phyloP scores from a whole-genome alignment of 1,284 basidiomycete genomes.

The Anthracocystis setariae region DNA sequence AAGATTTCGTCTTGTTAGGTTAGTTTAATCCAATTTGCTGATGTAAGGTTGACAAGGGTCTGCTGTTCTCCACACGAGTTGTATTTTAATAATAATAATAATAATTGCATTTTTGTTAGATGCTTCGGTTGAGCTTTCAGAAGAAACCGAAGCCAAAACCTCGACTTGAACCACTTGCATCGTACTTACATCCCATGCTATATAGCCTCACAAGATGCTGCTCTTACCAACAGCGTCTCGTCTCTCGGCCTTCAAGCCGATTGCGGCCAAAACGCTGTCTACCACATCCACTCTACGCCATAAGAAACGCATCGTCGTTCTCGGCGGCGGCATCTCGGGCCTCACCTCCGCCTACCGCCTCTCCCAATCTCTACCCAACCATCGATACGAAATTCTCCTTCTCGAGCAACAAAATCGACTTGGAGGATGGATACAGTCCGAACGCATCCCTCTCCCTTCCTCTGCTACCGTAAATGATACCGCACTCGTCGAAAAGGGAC shows the following conservation, averaged over 20 bases:
- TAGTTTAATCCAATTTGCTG: neutral
- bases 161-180: no score
- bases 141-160: neutral
- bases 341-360: slow-evolving; percentile 83
- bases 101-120: neutral
- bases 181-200: no score
- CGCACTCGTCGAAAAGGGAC: slow-evolving; percentile 61
- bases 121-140: slow-evolving; percentile 4
- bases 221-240: slow-evolving; percentile 25
- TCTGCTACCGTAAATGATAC: slow-evolving; percentile 2
- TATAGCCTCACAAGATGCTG: slow-evolving; percentile 20
- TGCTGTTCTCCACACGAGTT: slow-evolving; percentile 1
- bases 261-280: slow-evolving; percentile 5
- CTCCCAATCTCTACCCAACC: slow-evolving; percentile 74
- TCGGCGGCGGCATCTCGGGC: slow-evolving; percentile 85
- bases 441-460: slow-evolving; percentile 70
- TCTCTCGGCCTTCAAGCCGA: neutral
- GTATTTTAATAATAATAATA: no score
- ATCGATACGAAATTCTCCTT: slow-evolving; percentile 73
- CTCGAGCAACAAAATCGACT: slow-evolving; percentile 76
- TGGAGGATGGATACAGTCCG: slow-evolving; percentile 85
- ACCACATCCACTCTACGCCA: slow-evolving; percentile 14
- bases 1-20: slow-evolving; percentile 2
- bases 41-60: neutral
- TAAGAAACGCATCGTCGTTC: slow-evolving; percentile 70